Percentiles rank a stretch among this genome's conserved stretches.
These are phyloP conservation scores for Monilinia aucupariae DNA, from an alignment of 2,329 filamentous ascomycete species.

Conservation along the genomic window DNA sequence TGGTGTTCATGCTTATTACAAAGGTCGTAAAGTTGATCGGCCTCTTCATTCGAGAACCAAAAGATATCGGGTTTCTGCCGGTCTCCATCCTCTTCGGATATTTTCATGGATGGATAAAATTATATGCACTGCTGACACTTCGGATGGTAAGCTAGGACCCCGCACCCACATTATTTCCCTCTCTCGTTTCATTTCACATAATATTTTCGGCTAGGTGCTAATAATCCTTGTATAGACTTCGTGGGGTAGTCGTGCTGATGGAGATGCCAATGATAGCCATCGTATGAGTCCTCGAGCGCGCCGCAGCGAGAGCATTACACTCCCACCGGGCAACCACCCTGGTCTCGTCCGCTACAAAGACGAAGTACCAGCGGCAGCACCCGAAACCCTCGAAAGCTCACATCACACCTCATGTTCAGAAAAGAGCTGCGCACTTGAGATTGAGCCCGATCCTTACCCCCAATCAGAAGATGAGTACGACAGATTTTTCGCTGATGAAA, in stretches of 20 bases:
- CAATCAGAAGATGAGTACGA: constrained; percentile 17
- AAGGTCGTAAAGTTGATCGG: constrained; percentile 89
- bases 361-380: constrained; percentile 19
- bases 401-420: constrained; percentile 9
- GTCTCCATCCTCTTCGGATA: constrained; percentile 89
- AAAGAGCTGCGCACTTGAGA: neutral
- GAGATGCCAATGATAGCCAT: constrained; percentile 73
- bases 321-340: constrained; percentile 41
- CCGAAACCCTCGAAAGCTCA: constrained; percentile 11
- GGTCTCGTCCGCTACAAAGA: constrained; percentile 43
- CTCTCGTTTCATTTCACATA: constrained; percentile 19
- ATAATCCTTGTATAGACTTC: constrained; percentile 59
- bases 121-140: constrained; percentile 78
- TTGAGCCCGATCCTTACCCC: neutral
- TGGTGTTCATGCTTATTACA: constrained; percentile 76
- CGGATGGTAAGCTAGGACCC: constrained; percentile 55
- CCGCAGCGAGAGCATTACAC: constrained; percentile 38
- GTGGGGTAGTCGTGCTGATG: constrained; percentile 90
- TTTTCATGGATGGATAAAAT: constrained; percentile 86
- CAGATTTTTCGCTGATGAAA: constrained; percentile 16
- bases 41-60: constrained; percentile 77
- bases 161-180: constrained; percentile 6
- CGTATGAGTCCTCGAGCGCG: constrained; percentile 41
- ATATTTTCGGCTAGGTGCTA: constrained; percentile 16
- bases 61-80: constrained; percentile 72